A percentile compares a stretch with the other conserved stretches of the same genome.
Conservation (phyloP, 2,329 filamentous ascomycete species). For the Pestalotiopsis sp. region DNA sequence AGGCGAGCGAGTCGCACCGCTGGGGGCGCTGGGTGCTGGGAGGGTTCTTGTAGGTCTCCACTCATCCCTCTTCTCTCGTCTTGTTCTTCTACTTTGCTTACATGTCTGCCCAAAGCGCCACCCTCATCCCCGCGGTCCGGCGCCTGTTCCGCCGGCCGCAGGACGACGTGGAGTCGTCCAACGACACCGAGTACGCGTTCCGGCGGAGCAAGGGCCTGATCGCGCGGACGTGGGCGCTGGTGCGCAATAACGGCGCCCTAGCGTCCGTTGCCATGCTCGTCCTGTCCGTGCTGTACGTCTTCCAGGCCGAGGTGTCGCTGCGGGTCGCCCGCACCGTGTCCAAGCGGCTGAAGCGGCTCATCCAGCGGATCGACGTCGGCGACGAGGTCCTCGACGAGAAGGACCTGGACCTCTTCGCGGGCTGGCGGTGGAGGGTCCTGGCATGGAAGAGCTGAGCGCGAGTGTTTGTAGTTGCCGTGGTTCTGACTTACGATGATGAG, state of each 20-base stretch:
- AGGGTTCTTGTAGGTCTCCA: conserved; percentile 47
- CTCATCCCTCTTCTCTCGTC: background rate
- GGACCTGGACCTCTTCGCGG: conserved; percentile 51
- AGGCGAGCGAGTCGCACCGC: conserved; percentile 47
- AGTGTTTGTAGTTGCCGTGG: background rate
- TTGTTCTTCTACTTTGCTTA: background rate
- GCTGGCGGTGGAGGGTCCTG: conserved; percentile 60
- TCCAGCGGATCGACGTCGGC: conserved; percentile 48
- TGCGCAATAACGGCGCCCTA: conserved; percentile 45
- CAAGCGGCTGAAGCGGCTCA: conserved; percentile 50
- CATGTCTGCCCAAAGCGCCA: conserved; percentile 39
- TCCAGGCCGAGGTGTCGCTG: conserved; percentile 59
- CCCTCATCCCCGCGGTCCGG: conserved; percentile 54
- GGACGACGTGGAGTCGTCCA: conserved; percentile 41
- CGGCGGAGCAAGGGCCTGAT: conserved; percentile 51
- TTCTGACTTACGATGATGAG: background rate
- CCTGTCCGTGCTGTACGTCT: conserved; percentile 59
- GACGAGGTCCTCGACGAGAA: conserved; percentile 46
- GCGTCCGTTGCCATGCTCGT: conserved; percentile 56
- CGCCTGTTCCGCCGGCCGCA: conserved; percentile 49
- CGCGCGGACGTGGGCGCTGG: conserved; percentile 47
- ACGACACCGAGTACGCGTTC: conserved; percentile 62
- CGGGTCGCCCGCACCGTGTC: conserved; percentile 54
- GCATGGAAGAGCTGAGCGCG: conserved; percentile 36
- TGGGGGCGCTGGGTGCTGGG: conserved; percentile 57